These are phyloP conservation scores for Saraca asoca DNA, from an alignment of 331 rosid species.

Conservation along the genomic window DNA sequence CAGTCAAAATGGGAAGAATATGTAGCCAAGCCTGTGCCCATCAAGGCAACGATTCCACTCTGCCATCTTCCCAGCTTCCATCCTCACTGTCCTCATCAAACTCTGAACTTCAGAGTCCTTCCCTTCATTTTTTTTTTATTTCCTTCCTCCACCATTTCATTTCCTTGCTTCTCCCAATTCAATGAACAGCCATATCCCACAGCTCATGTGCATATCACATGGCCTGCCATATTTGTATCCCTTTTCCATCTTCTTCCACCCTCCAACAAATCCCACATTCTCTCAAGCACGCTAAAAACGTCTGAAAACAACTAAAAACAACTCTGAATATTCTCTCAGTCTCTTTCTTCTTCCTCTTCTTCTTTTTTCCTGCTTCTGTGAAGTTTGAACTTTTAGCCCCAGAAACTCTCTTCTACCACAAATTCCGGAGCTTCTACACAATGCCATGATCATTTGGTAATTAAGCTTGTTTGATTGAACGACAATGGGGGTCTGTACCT, in stretches of 20 bases:
- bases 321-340: too few relatives aligned
- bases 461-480: conserved; percentile 30
- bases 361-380: background rate
- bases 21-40: conserved; percentile 43
- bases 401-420: background rate
- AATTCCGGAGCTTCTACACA: conserved; percentile 18
- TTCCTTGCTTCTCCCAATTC: conserved; percentile 5
- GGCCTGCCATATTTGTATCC: conserved; percentile 37
- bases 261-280: conserved; percentile 33
- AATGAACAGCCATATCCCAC: conserved; percentile 29
- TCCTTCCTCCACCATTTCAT: background rate
- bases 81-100: conserved; percentile 1
- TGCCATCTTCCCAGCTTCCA: conserved; percentile 29
- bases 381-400: conserved; percentile 44
- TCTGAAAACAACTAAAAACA: too few relatives aligned
- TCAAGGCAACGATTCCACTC: conserved; percentile 21
- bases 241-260: background rate
- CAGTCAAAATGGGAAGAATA: conserved; percentile 30
- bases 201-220: conserved; percentile 56
- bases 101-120: conserved; percentile 17
- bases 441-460: conserved; percentile 37
- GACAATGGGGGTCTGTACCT: conserved; percentile 87
- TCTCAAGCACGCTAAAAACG: background rate
- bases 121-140: background rate
- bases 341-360: background rate